A percentile compares a stretch with the other conserved stretches of the same genome.
These are phyloP conservation scores for Stemphylium vesicarium DNA, from an alignment of 2,329 filamentous ascomycete genomes.

Conservation along the genomic window DNA sequence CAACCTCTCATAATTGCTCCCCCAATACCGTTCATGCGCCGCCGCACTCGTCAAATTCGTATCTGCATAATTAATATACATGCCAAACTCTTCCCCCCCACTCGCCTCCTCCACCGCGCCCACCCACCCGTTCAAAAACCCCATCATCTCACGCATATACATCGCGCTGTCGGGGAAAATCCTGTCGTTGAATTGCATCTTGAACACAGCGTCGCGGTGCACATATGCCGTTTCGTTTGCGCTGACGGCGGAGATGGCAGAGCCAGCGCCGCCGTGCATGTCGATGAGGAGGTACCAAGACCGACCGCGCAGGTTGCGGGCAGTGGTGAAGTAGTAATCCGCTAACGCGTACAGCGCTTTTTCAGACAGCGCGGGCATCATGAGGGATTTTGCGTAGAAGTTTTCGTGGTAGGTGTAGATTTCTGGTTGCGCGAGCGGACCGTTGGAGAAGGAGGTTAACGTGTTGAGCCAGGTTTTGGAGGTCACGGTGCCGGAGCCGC, in stretches of 20 bases:
- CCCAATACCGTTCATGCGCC: constrained; percentile 56
- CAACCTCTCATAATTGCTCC: constrained; percentile 40
- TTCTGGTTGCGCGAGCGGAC: constrained; percentile 24
- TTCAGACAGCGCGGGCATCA: constrained; percentile 27
- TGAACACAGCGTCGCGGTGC: constrained; percentile 37
- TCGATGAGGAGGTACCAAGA: constrained; percentile 38
- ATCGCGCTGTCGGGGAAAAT: constrained; percentile 12
- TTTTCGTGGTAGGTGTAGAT: constrained; percentile 35
- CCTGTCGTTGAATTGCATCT: constrained; percentile 37
- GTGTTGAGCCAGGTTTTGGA: constrained; percentile 29
- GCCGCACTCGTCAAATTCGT: constrained; percentile 51
- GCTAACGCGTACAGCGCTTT: constrained; percentile 25
- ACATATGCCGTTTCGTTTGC: constrained; percentile 29
- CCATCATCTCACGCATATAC: constrained; percentile 45
- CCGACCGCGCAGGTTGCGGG: constrained; percentile 16
- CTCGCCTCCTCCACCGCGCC: constrained; percentile 37
- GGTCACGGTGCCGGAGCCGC: constrained; percentile 1
- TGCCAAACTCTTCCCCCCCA: constrained; percentile 45
- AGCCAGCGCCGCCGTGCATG: constrained; percentile 30
- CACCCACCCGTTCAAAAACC: constrained; percentile 50
- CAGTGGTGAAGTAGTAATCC: constrained; percentile 34
- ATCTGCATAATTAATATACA: constrained; percentile 61
- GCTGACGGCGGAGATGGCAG: constrained; percentile 14
- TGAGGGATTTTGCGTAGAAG: constrained; percentile 39
- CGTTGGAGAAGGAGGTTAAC: constrained; percentile 27